These are phyloP conservation scores for Phytophthora tubulina DNA, from an alignment of 352 stramenopile species.

Conservation along the genomic window DNA sequence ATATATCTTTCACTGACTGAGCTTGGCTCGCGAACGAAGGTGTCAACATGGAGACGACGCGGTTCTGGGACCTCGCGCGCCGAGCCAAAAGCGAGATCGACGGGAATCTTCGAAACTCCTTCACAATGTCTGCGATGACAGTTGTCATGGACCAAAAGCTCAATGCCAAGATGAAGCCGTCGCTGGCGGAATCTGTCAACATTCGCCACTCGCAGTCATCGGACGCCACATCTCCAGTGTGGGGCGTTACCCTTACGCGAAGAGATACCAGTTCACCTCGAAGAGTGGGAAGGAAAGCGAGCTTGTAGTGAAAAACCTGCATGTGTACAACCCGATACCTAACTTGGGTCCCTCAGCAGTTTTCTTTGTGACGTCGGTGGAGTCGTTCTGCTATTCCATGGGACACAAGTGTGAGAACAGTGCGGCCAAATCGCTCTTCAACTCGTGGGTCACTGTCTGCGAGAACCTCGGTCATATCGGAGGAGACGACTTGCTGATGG, in stretches of 20 bases:
- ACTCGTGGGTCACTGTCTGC: constrained; percentile 20
- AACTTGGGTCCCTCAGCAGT: constrained; percentile 30
- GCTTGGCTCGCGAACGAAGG: constrained; percentile 28
- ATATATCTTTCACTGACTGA: constrained; percentile 30
- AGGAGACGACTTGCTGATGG: constrained; percentile 15
- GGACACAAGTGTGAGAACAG: constrained; percentile 45
- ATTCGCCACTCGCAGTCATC: constrained; percentile 28
- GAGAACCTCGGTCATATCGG: constrained; percentile 29
- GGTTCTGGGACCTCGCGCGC: constrained; percentile 61
- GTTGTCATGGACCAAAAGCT: constrained; percentile 29
- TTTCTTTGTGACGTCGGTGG: constrained; percentile 41
- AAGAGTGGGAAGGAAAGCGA: not conserved
- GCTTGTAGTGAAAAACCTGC: constrained; percentile 34
- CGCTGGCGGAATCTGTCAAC: constrained; percentile 24
- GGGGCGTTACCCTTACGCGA: constrained; percentile 35
- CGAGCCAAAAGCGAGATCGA: constrained; percentile 39
- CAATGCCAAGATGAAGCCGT: constrained; percentile 25
- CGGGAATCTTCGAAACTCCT: constrained; percentile 19
- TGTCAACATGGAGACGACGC: constrained; percentile 29
- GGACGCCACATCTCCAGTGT: constrained; percentile 39
- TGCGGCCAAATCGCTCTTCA: constrained; percentile 27
- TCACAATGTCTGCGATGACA: constrained; percentile 18
- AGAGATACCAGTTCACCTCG: constrained; percentile 10
- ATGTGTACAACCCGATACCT: constrained; percentile 42
- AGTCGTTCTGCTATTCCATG: constrained; percentile 41